A percentile compares a stretch with the other conserved stretches of the same genome.
Evolutionary conservation across 257 asterid species (phyloP).

Genomic region (Capsicum chinense): DNA sequence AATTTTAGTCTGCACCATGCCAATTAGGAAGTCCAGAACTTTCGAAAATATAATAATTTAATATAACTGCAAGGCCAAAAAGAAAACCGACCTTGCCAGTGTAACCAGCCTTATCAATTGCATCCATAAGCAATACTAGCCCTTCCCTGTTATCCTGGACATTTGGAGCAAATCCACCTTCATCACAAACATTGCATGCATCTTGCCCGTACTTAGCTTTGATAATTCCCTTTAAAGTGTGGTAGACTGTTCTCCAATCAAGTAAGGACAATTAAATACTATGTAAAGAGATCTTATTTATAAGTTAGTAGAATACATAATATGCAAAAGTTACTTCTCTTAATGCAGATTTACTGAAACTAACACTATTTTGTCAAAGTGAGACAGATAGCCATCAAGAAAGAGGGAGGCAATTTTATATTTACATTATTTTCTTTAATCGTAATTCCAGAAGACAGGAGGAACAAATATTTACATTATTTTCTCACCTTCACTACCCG

Average conservation of each 20-base stretch:
- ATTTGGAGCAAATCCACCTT: constrained; percentile 98
- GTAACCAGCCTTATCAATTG: constrained; percentile 95
- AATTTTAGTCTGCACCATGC: constrained; percentile 74
- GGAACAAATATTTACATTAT: not conserved
- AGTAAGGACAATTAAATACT: constrained; percentile 11
- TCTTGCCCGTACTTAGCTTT: constrained; percentile 97
- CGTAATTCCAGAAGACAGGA: not conserved
- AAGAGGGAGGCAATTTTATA: constrained; percentile 11
- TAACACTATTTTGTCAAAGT: constrained; percentile 11
- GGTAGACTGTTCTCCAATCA: constrained; percentile 68
- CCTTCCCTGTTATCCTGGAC: constrained; percentile 99
- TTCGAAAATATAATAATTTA: not conserved
- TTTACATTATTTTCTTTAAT: not conserved
- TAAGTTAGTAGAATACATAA: constrained; percentile 1
- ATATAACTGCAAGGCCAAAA: constrained; percentile 13
- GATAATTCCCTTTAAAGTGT: constrained; percentile 88
- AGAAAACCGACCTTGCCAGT: constrained; percentile 67
- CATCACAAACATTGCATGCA: constrained; percentile 99
- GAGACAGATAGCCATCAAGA: not conserved
- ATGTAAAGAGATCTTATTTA: not conserved
- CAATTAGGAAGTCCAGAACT: constrained; percentile 22
- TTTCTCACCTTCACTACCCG: constrained; percentile 93
- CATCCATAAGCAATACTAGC: constrained; percentile 84
- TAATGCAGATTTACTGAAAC: constrained; percentile 6
- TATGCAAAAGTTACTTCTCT: not conserved